Conservation (phyloP, 2,329 filamentous ascomycete genomes). For the Blastomyces parvus region DNA sequence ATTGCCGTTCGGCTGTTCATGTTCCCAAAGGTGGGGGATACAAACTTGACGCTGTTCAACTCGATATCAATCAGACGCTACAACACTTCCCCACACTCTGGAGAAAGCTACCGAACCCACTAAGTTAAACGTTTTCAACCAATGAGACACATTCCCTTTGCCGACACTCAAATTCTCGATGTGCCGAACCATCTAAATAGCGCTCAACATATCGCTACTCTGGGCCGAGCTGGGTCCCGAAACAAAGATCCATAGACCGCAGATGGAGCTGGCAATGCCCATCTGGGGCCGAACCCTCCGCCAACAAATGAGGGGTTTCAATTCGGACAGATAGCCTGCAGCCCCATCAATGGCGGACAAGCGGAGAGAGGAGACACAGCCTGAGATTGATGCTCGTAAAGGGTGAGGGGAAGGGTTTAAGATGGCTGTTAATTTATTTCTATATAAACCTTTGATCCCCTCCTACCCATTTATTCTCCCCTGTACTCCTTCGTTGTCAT, state of each 20-base stretch:
- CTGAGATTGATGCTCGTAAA: background rate
- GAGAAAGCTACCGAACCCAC: too few species aligned
- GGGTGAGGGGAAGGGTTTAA: background rate
- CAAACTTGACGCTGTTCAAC: background rate
- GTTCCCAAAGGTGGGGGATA: background rate
- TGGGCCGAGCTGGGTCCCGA: background rate
- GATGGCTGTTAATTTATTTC: too few species aligned
- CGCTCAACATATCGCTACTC: background rate
- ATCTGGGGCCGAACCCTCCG: background rate
- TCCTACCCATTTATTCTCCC: too few species aligned
- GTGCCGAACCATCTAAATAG: background rate
- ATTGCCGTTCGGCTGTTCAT: background rate
- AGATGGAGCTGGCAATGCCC: background rate
- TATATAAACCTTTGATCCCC: too few species aligned
- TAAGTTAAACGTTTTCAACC: background rate
- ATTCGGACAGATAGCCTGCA: background rate
- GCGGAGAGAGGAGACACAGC: background rate
- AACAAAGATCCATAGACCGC: background rate
- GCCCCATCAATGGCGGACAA: background rate
- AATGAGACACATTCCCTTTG: background rate
- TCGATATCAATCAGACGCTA: too few species aligned
- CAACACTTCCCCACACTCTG: too few species aligned
- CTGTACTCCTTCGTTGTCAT: too few species aligned
- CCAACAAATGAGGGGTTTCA: background rate
- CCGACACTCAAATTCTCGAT: background rate